Evolutionary conservation across 2,329 filamentous ascomycete genomes (phyloP), one percentile per base, ranked within the genome.

Genomic region (Pseudogymnoascus sp.): DNA sequence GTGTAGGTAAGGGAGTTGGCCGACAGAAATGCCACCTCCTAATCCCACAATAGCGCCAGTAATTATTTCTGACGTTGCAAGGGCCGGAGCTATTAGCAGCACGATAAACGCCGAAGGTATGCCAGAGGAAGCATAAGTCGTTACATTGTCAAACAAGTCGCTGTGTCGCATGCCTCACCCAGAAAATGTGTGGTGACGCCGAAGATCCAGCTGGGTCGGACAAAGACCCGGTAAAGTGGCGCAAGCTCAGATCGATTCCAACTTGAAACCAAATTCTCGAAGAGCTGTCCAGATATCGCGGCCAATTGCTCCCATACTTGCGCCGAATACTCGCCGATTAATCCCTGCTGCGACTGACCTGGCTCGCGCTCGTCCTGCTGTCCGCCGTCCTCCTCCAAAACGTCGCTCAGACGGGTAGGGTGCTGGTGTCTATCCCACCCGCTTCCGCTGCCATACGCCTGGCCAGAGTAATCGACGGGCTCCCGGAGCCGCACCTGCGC

Each of bases 341-440:
- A 55, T 55, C 49, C 49, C 49, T 55, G 49, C 28, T 55, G 49
- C 49, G 49, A 21, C 49, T 55, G 18, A 71, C 61, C 55, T 71
- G 70, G 52, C 69, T 71, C 1, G 71, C 86, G 68, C 88, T 90
- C 12, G 88, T 90, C 21, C 89, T 84, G 72, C 89, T 90, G n/a
- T n/a, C n/a, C n/a, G n/a, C n/a, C 91, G 68, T 95, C 90, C 66
- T 96, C 88, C 71, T 91, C 91, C 71, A 95, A 82, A 28, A 96
- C 92, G 75, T 96, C 92, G 73, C 91, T 96, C 66, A 96, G 79
- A 63, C 93, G 81, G 7, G 92, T 96, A 0, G 92, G 92, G 75
- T 96, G 91, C 68, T 95, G 90, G 74, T 96, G 92, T 62, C 87
- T 83, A 66, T 95, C 90, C 90, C 91, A 96, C 14, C 84, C 87